These are phyloP conservation scores for Kokia cookei DNA, from an alignment of 441 rosid genomes.

Conservation along the genomic window DNA sequence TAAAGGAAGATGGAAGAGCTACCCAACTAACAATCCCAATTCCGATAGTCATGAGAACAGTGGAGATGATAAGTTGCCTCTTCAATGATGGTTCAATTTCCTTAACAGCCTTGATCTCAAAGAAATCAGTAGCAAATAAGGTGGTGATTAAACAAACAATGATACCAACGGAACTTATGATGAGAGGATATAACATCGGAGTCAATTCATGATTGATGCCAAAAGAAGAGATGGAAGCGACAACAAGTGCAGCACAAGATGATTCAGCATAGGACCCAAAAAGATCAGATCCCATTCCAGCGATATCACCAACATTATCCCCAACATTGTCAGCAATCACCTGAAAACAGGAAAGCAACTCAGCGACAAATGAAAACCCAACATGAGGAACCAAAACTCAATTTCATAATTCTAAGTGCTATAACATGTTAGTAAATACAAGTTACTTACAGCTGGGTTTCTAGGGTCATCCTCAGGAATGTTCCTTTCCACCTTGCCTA, in stretches of 20 bases:
- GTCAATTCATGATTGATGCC: constrained; percentile 80
- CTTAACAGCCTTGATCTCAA: constrained; percentile 82
- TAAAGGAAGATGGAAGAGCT: constrained; percentile 80
- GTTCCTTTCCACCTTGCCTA: constrained; percentile 70
- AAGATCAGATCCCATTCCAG: constrained; percentile 99
- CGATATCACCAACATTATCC: constrained; percentile 94
- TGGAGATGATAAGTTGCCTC: constrained; percentile 82
- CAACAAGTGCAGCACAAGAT: constrained; percentile 33
- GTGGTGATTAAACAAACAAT: constrained; percentile 82
- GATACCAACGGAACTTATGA: constrained; percentile 81
- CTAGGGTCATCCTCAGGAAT: constrained; percentile 78
- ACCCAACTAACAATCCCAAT: constrained; percentile 68
- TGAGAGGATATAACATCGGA: constrained; percentile 76
- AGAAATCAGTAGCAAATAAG: constrained; percentile 76
- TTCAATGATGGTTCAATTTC: constrained; percentile 87
- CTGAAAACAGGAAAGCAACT: constrained; percentile 21
- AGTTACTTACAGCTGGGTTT: constrained; percentile 64
- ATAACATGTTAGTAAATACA: background rate
- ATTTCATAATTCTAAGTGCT: background rate
- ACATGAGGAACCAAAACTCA: background rate
- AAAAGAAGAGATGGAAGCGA: constrained; percentile 93
- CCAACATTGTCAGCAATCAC: constrained; percentile 97
- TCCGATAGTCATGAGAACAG: constrained; percentile 71
- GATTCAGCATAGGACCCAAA: constrained; percentile 86
- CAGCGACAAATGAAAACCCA: background rate